Evolutionary conservation across 1,284 basidiomycete genomes (phyloP).

Genomic region (Hypsizygus ulmarius): DNA sequence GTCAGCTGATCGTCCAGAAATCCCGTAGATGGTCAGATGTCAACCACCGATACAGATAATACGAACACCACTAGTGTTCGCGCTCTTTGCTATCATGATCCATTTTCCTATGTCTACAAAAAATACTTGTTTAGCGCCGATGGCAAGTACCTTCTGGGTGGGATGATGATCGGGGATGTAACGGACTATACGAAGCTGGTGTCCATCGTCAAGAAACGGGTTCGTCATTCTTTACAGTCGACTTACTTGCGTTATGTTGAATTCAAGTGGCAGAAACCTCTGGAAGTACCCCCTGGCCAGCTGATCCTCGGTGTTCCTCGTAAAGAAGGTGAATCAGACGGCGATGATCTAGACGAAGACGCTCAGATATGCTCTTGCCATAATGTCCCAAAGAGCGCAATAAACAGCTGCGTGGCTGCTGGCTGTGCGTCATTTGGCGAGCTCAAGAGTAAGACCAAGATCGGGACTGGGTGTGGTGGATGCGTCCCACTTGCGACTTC

Average conservation of each 20-base stretch:
- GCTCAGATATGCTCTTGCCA: constrained; percentile 73
- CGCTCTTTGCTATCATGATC: constrained; percentile 54
- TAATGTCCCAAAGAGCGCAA: constrained; percentile 65
- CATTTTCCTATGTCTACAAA: constrained; percentile 70
- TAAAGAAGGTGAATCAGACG: constrained; percentile 53
- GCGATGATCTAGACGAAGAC: constrained; percentile 69
- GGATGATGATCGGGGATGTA: constrained; percentile 81
- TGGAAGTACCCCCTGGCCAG: constrained; percentile 64
- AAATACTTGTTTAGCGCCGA: constrained; percentile 80
- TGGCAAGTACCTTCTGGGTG: constrained; percentile 72
- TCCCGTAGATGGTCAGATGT: constrained; percentile 16
- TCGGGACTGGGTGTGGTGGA: constrained; percentile 73
- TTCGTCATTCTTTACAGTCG: constrained; percentile 19
- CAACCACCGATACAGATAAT: constrained; percentile 30
- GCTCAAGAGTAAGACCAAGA: constrained; percentile 70
- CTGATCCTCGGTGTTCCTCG: constrained; percentile 57
- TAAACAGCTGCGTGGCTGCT: constrained; percentile 53
- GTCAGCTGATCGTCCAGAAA: not conserved
- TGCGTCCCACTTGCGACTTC: constrained; percentile 52
- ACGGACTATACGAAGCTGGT: constrained; percentile 72
- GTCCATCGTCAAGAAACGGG: constrained; percentile 70
- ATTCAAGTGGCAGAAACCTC: constrained; percentile 44
- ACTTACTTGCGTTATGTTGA: not conserved
- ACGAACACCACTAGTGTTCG: constrained; percentile 57
- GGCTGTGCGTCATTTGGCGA: constrained; percentile 51